phyloP scores from a whole-genome alignment of 2,329 filamentous ascomycete species.

The Aspergillus felis region DNA sequence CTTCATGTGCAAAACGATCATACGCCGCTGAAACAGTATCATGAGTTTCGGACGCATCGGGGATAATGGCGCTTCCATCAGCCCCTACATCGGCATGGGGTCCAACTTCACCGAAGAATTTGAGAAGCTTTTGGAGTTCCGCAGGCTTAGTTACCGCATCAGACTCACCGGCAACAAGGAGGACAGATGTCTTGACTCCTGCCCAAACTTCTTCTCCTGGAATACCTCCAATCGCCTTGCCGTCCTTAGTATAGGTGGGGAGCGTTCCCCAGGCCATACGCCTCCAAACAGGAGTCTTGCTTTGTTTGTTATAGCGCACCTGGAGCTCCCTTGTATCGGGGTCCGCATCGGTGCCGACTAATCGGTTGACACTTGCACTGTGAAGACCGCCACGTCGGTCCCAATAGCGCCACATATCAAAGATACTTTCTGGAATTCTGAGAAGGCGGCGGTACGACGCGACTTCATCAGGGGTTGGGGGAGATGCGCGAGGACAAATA shows the following conservation, averaged over 20 bases:
- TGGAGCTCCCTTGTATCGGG: conserved; percentile 41
- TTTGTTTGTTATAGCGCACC: conserved; percentile 67
- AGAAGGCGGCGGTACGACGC: conserved; percentile 55
- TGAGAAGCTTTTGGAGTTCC: conserved; percentile 66
- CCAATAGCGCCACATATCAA: conserved; percentile 72
- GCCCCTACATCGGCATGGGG: conserved; percentile 22
- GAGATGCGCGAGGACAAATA: conserved; percentile 71
- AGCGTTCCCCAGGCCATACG: conserved; percentile 73
- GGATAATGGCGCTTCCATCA: conserved; percentile 22
- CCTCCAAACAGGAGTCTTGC: conserved; percentile 74
- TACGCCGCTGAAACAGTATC: conserved; percentile 16
- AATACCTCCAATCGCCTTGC: conserved; percentile 58
- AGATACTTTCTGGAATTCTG: conserved; percentile 62
- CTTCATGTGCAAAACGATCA: conserved; percentile 23
- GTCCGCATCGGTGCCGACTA: conserved; percentile 50
- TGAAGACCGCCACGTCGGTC: conserved; percentile 74
- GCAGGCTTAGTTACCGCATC: conserved; percentile 71
- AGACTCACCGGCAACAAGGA: conserved; percentile 71
- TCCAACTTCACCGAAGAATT: conserved; percentile 31
- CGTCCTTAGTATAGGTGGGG: conserved; percentile 51
- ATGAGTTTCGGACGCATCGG: conserved; percentile 29
- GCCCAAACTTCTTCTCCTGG: conserved; percentile 70
- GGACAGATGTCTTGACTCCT: conserved; percentile 67
- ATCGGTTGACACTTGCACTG: conserved; percentile 74
- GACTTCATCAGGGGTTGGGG: conserved; percentile 54